Percentiles rank a stretch among this genome's conserved stretches.
phyloP scores from a whole-genome alignment of 1,284 basidiomycete species.

The Cryptococcus floricola region DNA sequence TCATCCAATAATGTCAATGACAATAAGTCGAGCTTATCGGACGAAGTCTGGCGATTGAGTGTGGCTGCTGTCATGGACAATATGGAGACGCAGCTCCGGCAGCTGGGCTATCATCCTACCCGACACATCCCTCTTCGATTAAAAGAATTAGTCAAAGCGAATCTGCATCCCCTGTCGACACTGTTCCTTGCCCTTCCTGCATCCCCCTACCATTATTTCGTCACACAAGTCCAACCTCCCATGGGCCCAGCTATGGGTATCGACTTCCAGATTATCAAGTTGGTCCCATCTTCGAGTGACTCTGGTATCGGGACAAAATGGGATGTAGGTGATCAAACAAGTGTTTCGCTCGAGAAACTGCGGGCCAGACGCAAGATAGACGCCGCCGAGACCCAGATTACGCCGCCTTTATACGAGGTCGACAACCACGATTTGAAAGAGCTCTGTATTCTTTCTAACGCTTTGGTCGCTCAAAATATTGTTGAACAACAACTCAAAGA shows the following conservation, averaged over 20 bases:
- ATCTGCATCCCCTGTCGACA: conserved; percentile 35
- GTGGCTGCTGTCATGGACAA: conserved; percentile 42
- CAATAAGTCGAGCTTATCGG: conserved; percentile 27
- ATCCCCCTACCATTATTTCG: conserved; percentile 35
- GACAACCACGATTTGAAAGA: conserved; percentile 38
- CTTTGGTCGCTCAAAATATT: conserved; percentile 81
- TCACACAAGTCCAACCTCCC: conserved; percentile 24
- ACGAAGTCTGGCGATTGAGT: conserved; percentile 36
- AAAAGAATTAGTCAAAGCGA: conserved; percentile 38
- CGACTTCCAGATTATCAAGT: conserved; percentile 37
- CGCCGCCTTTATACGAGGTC: conserved; percentile 23
- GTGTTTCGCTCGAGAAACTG: conserved; percentile 26
- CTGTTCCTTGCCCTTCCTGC: conserved; percentile 40
- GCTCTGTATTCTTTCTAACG: conserved; percentile 50
- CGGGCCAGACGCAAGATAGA: conserved; percentile 15
- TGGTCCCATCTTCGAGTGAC: conserved; percentile 32
- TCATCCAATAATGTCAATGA: conserved; percentile 33
- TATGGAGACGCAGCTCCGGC: conserved; percentile 38
- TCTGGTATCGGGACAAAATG: conserved; percentile 30
- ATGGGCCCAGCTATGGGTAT: conserved; percentile 17
- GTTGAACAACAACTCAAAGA: conserved; percentile 82
- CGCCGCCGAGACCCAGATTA: neutral
- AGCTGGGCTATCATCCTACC: conserved; percentile 34
- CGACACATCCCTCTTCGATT: conserved; percentile 35
- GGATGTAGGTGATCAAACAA: conserved; percentile 30